Conservation (phyloP, 164 flowering plant genomes). For the Pachysandra terminalis region DNA sequence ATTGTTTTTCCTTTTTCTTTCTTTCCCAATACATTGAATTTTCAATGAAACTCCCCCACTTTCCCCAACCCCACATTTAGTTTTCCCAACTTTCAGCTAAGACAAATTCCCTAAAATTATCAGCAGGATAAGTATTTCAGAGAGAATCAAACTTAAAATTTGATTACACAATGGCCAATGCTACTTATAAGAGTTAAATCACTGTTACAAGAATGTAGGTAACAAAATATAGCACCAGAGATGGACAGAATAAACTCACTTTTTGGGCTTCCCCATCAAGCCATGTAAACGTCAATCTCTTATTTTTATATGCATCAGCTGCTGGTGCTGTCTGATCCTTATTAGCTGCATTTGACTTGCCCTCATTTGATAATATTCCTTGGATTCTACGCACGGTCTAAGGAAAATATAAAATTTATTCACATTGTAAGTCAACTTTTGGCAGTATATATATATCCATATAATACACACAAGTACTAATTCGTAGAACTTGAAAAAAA, state of each 20-base stretch:
- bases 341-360: conserved; percentile 22
- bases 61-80: too few relatives aligned
- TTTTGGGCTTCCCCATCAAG: conserved; percentile 92
- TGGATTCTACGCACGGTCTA: conserved; percentile 91
- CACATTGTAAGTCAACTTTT: not conserved
- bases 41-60: too few relatives aligned
- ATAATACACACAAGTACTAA: not conserved
- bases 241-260: conserved; percentile 32
- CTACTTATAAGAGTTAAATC: not conserved
- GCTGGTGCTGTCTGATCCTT: conserved; percentile 30
- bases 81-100: too few relatives aligned
- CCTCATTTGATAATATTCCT: conserved; percentile 42
- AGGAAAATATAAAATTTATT: conserved; percentile 15
- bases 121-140: too few relatives aligned
- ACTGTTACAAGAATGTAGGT: not conserved
- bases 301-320: conserved; percentile 49
- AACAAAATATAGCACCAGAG: not conserved
- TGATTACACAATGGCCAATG: too few relatives aligned
- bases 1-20: too few relatives aligned
- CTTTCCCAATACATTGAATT: too few relatives aligned
- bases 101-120: too few relatives aligned
- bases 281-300: conserved; percentile 89
- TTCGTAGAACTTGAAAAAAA: too few relatives aligned
- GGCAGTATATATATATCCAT: not conserved
- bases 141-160: too few relatives aligned